A percentile compares a stretch with the other conserved stretches of the same genome.
Conservation (phyloP, 768 basidiomycete species). For the Scleroderma citrinum region DNA sequence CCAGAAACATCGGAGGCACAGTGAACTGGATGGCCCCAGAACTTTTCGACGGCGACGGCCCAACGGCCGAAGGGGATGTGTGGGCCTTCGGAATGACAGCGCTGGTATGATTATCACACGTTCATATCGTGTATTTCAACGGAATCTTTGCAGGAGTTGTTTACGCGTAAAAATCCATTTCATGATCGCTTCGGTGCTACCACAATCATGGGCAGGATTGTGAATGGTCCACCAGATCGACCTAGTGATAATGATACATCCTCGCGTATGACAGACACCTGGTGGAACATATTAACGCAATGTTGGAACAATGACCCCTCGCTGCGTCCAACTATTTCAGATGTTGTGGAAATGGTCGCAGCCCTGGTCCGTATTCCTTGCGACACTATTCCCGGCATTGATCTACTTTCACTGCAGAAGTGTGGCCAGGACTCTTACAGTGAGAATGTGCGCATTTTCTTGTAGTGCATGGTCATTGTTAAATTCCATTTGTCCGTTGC, state of each 20-base stretch:
- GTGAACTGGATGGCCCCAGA: background rate
- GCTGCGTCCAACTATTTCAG: background rate
- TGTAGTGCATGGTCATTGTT: too few species aligned
- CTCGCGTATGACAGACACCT: background rate
- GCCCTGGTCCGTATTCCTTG: background rate
- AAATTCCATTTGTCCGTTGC: too few species aligned
- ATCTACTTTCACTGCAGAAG: background rate
- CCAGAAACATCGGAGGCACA: background rate
- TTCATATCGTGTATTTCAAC: background rate
- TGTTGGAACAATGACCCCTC: background rate
- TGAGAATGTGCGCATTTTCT: too few species aligned
- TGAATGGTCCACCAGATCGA: background rate
- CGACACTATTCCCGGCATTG: background rate
- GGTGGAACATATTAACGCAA: background rate
- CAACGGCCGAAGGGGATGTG: background rate
- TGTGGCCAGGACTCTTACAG: too few species aligned
- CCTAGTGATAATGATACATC: background rate
- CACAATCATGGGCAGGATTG: background rate
- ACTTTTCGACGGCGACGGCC: background rate
- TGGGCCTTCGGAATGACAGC: background rate
- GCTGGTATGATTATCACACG: background rate
- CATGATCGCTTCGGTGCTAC: background rate
- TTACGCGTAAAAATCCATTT: background rate
- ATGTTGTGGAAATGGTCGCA: background rate
- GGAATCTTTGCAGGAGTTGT: background rate